Base-by-base conservation (phyloP, 2,329 filamentous ascomycete genomes). In the Bisporella sp. region DNA sequence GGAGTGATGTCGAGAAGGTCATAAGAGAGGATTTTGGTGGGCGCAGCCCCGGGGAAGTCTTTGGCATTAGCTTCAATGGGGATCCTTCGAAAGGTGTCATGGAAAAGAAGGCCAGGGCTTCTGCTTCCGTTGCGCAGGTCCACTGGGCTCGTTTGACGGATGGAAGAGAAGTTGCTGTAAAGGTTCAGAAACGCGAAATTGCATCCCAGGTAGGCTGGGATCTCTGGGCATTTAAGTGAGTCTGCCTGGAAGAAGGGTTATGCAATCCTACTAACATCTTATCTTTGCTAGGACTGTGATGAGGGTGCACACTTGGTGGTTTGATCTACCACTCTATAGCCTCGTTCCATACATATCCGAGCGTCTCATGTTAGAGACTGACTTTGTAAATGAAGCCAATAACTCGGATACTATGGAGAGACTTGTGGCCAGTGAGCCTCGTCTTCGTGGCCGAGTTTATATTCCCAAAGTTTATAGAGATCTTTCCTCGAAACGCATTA, bases 141-240 rank as follows among this genome's bases (percentile, higher is more conserved):
- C 93, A 97, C 66, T 96, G 92, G 90, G 93, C 93, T 6, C 76
- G 85, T 53, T 68, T 97, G 50, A 71, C 81, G 3, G 92, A 97
- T 70, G 93, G 93, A 0, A 77, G 89, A 45, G 91, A 96, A 72
- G 87, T 97, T 28, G 93, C 93, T 2, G 80, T 99, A 65, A 99
- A 99, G 73, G 84, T 99, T 4, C 93, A 99, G 73, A 99, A 97
- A 73, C 80, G 85, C 46, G 92, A 96, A 74, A 97, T 99, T 65
- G 83, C 81, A 21, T 83, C 85, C 64, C 93, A 97, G 71, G 87
- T 96, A 37, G 82, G 84, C 4, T 96, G 90, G 90, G 93, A 99
- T 74, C 68, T 99, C 47, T 96, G 90, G 90, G 85, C 91, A 3
- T 96, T 96, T 74, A 90, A 90, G 78, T 87, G 68, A 70, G 78